These are phyloP conservation scores for Colletotrichum gigasporum DNA, from an alignment of 2,329 filamentous ascomycete genomes.

Conservation along the genomic window DNA sequence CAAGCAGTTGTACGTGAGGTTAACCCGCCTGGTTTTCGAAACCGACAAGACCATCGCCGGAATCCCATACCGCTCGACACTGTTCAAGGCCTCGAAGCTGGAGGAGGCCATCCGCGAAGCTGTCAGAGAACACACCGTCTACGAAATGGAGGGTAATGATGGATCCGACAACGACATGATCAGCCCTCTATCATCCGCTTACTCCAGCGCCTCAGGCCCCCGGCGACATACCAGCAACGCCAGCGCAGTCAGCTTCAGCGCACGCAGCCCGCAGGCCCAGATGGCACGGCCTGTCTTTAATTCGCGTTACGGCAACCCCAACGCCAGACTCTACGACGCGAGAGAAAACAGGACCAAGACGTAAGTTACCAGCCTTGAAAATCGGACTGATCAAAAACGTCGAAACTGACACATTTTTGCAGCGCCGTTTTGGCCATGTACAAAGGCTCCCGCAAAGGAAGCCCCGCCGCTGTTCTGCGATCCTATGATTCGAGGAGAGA, in stretches of 20 bases:
- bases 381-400: not conserved
- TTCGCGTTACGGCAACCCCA: constrained; percentile 78
- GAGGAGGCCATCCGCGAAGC: constrained; percentile 93
- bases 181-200: constrained; percentile 53
- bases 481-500: constrained; percentile 97
- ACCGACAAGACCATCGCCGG: constrained; percentile 98
- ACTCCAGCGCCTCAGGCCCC: constrained; percentile 54
- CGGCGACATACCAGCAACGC: constrained; percentile 80
- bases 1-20: constrained; percentile 95
- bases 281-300: constrained; percentile 62
- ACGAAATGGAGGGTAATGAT: constrained; percentile 86
- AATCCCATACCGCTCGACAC: constrained; percentile 90
- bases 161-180: constrained; percentile 50
- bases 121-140: constrained; percentile 85
- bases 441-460: constrained; percentile 78
- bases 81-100: constrained; percentile 96
- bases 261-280: constrained; percentile 68
- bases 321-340: constrained; percentile 88
- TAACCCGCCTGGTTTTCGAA: constrained; percentile 95
- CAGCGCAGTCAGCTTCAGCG: constrained; percentile 84
- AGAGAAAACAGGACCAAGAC: constrained; percentile 89
- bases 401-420: constrained; percentile 12
- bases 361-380: constrained; percentile 60
- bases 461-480: constrained; percentile 78
- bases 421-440: constrained; percentile 93